These are phyloP conservation scores for Chlorella sp. DNA, from an alignment of 139 green algal species.

Conservation along the genomic window DNA sequence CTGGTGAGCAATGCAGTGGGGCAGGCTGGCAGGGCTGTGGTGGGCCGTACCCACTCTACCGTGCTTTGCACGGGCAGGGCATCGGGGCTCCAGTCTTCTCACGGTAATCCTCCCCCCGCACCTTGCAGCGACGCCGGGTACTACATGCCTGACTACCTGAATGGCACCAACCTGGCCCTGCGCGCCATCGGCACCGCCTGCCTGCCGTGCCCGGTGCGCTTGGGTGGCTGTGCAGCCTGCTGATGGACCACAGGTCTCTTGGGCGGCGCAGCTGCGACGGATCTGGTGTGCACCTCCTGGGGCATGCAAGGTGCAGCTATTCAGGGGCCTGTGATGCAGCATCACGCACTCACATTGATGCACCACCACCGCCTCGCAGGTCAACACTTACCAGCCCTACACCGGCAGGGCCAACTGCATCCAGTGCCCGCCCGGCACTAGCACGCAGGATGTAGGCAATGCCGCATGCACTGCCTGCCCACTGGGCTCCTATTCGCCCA, in stretches of 20 bases:
- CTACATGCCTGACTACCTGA: constrained; percentile 6
- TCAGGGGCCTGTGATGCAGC: too few species aligned
- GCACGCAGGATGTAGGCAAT: constrained; percentile 7
- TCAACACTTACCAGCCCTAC: not conserved
- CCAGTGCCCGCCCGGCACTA: not conserved
- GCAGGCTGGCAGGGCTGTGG: not conserved
- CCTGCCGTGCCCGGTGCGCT: constrained; percentile 5
- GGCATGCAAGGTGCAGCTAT: too few species aligned
- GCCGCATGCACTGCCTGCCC: not conserved
- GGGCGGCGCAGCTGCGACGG: too few species aligned
- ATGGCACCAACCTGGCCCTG: not conserved
- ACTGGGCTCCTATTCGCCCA: not conserved
- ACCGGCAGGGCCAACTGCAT: not conserved
- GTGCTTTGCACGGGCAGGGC: too few species aligned
- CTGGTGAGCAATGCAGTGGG: not conserved
- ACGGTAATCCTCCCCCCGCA: too few species aligned
- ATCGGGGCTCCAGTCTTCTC: too few species aligned
- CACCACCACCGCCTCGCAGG: not conserved
- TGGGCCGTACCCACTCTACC: too few species aligned
- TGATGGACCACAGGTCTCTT: too few species aligned
- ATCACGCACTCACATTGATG: too few species aligned
- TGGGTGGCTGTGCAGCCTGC: not conserved
- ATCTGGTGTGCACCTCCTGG: too few species aligned
- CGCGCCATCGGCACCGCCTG: not conserved
- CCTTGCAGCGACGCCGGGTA: not conserved